These are phyloP conservation scores for Rhodocollybia butyracea DNA, from an alignment of 768 basidiomycete genomes.

Conservation along the genomic window DNA sequence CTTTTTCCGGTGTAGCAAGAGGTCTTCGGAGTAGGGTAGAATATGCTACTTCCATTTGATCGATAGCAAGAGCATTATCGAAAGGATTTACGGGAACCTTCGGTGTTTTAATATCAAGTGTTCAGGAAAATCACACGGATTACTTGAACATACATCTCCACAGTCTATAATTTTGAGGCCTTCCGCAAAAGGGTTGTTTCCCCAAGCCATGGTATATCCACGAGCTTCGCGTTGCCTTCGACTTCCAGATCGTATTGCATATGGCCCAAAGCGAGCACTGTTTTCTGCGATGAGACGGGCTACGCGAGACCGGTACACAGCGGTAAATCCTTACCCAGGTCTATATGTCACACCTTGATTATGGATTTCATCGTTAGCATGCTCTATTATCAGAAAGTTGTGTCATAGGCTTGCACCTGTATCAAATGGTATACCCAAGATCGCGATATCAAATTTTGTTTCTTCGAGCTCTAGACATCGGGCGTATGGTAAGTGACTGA, in stretches of 20 bases:
- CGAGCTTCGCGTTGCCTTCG: constrained; percentile 54
- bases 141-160: constrained; percentile 59
- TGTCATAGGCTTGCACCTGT: too few relatives aligned
- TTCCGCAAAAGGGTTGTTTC: constrained; percentile 56
- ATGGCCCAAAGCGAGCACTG: constrained; percentile 86
- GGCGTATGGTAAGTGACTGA: constrained; percentile 77
- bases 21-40: constrained; percentile 65
- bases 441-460: constrained; percentile 65
- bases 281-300: constrained; percentile 24
- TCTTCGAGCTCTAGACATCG: constrained; percentile 63
- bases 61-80: constrained; percentile 79
- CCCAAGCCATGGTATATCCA: constrained; percentile 75
- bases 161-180: constrained; percentile 72
- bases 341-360: constrained; percentile 62
- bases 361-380: too few relatives aligned
- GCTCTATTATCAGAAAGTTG: too few relatives aligned
- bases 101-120: too few relatives aligned
- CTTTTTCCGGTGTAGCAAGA: constrained; percentile 28
- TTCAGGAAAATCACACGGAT: background rate
- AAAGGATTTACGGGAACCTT: constrained; percentile 78
- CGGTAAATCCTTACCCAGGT: constrained; percentile 41
- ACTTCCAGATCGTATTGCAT: constrained; percentile 79
- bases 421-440: constrained; percentile 81
- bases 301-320: background rate
- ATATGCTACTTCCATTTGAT: constrained; percentile 88